Evolutionary conservation across 2,329 filamentous ascomycete genomes (phyloP).

Genomic region (Teratosphaeriaceae sp.): DNA sequence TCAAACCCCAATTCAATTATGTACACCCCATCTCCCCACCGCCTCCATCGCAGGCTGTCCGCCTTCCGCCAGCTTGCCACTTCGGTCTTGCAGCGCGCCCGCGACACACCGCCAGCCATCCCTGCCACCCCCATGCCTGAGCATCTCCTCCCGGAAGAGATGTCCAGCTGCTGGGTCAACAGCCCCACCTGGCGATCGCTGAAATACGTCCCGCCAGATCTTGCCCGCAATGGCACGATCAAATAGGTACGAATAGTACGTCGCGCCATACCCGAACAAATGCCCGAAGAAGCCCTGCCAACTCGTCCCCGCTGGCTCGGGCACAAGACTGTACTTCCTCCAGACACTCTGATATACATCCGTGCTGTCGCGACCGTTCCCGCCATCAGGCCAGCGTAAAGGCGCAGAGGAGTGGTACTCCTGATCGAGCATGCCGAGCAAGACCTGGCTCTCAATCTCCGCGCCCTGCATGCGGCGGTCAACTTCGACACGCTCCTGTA

Average conservation of each 20-base stretch:
- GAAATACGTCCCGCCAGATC: constrained; percentile 86
- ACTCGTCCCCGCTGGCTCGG: constrained; percentile 66
- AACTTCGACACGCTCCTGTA: constrained; percentile 59
- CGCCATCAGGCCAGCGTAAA: constrained; percentile 32
- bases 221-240: constrained; percentile 89
- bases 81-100: constrained; percentile 60
- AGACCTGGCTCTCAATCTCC: constrained; percentile 80
- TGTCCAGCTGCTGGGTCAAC: constrained; percentile 71
- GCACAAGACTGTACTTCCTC: constrained; percentile 57
- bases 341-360: constrained; percentile 69
- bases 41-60: constrained; percentile 83
- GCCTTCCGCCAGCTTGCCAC: constrained; percentile 57
- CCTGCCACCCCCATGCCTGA: constrained; percentile 81
- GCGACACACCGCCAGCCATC: constrained; percentile 87
- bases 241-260: constrained; percentile 96
- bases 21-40: constrained; percentile 79
- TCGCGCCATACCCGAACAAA: constrained; percentile 88
- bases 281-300: constrained; percentile 99
- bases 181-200: constrained; percentile 49
- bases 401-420: constrained; percentile 64
- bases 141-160: constrained; percentile 72
- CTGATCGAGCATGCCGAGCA: constrained; percentile 89
- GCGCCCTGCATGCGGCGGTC: constrained; percentile 70
- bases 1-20: constrained; percentile 12
- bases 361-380: constrained; percentile 48